phyloP scores from a whole-genome alignment of 371 early-diverging fungal species.

The Blakeslea trispora region DNA sequence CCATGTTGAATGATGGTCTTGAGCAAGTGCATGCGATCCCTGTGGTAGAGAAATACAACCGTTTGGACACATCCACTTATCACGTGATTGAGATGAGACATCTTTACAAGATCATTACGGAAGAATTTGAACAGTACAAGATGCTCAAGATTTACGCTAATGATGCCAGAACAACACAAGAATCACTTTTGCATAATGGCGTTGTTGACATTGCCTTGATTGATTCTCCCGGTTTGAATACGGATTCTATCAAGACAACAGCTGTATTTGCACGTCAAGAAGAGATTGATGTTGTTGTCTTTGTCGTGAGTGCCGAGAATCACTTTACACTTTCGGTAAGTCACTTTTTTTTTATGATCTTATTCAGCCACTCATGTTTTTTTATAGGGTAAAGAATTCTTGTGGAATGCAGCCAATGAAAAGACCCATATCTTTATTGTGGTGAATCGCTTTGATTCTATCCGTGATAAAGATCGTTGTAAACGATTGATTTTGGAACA shows the following conservation, averaged over 20 bases:
- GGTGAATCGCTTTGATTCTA: slow-evolving; percentile 95
- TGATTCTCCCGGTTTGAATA: slow-evolving; percentile 98
- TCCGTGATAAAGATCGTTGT: slow-evolving; percentile 92
- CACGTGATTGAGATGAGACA: slow-evolving; percentile 66
- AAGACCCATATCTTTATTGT: slow-evolving; percentile 98
- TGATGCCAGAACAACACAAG: slow-evolving; percentile 63
- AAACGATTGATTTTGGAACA: slow-evolving; percentile 90
- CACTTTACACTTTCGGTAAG: slow-evolving; percentile 94
- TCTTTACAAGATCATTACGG: slow-evolving; percentile 60
- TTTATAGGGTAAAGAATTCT: slow-evolving; percentile 91
- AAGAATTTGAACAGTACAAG: slow-evolving; percentile 69
- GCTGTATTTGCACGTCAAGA: slow-evolving; percentile 95
- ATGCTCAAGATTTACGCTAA: slow-evolving; percentile 89
- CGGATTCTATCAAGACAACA: slow-evolving; percentile 95
- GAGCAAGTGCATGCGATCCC: slow-evolving; percentile 91
- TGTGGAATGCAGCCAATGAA: slow-evolving; percentile 93
- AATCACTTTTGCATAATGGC: slow-evolving; percentile 88
- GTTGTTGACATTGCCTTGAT: slow-evolving; percentile 93
- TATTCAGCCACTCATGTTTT: neutral
- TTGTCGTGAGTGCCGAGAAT: slow-evolving; percentile 98
- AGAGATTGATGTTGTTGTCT: slow-evolving; percentile 98
- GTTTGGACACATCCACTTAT: slow-evolving; percentile 71
- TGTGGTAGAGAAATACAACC: slow-evolving; percentile 63
- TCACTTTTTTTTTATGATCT: neutral
- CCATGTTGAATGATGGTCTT: slow-evolving; percentile 74